Evolutionary conservation across 352 stramenopile genomes (phyloP).

Genomic region (Pythium brachiatum): DNA sequence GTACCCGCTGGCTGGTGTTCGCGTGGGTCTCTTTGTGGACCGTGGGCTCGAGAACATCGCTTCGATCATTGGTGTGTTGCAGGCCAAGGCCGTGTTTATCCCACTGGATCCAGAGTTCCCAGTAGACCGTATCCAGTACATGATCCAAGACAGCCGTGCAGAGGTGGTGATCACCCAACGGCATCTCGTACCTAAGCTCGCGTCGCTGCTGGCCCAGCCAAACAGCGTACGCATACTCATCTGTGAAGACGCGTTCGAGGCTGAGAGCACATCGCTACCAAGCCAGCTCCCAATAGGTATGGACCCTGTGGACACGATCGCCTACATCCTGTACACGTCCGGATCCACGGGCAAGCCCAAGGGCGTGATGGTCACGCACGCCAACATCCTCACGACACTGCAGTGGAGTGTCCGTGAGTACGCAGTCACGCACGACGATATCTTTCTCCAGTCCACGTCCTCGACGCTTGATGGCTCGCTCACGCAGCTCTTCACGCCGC

Average conservation of each 20-base stretch:
- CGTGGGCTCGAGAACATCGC: slow-evolving; percentile 43
- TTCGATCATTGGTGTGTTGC: slow-evolving; percentile 40
- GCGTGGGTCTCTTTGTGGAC: slow-evolving; percentile 43
- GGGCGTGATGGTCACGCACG: slow-evolving; percentile 62
- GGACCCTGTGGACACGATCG: slow-evolving; percentile 17
- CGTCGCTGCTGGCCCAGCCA: slow-evolving; percentile 13
- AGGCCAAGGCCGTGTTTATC: slow-evolving; percentile 38
- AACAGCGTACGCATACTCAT: slow-evolving; percentile 20
- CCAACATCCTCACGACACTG: slow-evolving; percentile 53
- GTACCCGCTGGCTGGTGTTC: slow-evolving; percentile 13
- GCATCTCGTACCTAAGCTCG: slow-evolving; percentile 26
- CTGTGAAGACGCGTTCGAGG: slow-evolving; percentile 32
- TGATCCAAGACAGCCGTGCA: slow-evolving; percentile 38
- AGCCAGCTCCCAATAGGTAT: slow-evolving; percentile 4
- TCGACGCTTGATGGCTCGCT: slow-evolving; percentile 56
- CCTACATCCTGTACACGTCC: slow-evolving; percentile 77
- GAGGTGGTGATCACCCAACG: slow-evolving; percentile 42
- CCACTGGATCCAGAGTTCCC: slow-evolving; percentile 49
- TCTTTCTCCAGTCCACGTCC: slow-evolving; percentile 66
- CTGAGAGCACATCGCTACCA: neutral
- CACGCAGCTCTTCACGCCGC: slow-evolving; percentile 55
- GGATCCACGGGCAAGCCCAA: slow-evolving; percentile 69
- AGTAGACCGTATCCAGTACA: slow-evolving; percentile 44
- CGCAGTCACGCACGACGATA: slow-evolving; percentile 37
- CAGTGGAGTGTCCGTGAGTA: slow-evolving; percentile 64